Evolutionary conservation across 2,329 filamentous ascomycete species (phyloP).

Genomic region (Cladophialophora psammophila): DNA sequence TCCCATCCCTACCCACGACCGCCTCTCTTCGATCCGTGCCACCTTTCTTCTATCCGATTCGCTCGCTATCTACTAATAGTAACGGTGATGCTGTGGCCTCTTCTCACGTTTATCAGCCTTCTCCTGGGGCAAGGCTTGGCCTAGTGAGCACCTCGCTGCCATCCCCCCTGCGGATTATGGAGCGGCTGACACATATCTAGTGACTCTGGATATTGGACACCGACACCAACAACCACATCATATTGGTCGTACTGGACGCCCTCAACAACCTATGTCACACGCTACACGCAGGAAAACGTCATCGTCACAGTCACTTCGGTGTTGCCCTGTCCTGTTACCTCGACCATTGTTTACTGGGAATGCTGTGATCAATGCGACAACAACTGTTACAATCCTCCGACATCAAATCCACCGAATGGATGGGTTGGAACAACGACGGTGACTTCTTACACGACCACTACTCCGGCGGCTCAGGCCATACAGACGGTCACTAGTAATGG

Average conservation of each 20-base stretch:
- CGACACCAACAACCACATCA: slow-evolving; percentile 37
- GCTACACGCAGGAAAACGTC: slow-evolving; percentile 33
- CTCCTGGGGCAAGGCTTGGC: slow-evolving; percentile 18
- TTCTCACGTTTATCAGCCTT: slow-evolving; percentile 17
- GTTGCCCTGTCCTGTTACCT: slow-evolving; percentile 35
- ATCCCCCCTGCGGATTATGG: neutral
- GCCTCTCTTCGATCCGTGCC: neutral
- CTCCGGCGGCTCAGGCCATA: slow-evolving; percentile 10
- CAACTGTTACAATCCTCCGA: slow-evolving; percentile 27
- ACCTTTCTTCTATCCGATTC: neutral
- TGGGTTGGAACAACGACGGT: slow-evolving; percentile 33
- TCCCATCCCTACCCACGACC: neutral
- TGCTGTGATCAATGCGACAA: slow-evolving; percentile 37
- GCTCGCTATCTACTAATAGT: slow-evolving; percentile 4
- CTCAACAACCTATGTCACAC: slow-evolving; percentile 34
- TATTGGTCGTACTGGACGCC: slow-evolving; percentile 36
- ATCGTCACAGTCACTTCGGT: slow-evolving; percentile 37
- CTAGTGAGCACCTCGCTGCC: slow-evolving; percentile 24
- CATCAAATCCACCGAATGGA: slow-evolving; percentile 2
- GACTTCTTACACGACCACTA: slow-evolving; percentile 36
- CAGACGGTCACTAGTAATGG: slow-evolving; percentile 36
- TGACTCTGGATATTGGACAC: slow-evolving; percentile 34
- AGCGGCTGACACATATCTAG: slow-evolving; percentile 12
- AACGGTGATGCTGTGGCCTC: slow-evolving; percentile 9
- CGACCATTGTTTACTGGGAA: slow-evolving; percentile 35